Conservation (phyloP, 495 filamentous ascomycete species). For the Aspergillus heteromorphus region DNA sequence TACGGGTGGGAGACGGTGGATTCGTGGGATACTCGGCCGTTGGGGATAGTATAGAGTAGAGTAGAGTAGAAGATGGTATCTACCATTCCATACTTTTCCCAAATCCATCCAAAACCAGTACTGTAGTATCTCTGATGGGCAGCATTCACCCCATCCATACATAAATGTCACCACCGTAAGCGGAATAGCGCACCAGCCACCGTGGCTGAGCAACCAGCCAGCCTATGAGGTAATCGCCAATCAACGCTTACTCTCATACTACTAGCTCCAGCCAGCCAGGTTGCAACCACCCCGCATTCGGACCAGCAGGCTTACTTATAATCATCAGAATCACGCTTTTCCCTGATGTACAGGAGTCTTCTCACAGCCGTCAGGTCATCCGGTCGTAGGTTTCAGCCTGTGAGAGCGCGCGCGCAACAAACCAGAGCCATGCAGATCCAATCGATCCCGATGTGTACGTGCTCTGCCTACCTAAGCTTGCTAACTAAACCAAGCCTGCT, state of each 20-base stretch:
- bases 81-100: constrained; percentile 14
- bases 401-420: constrained; percentile 7
- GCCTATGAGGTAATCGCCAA: constrained; percentile 20
- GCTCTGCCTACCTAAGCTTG: neutral
- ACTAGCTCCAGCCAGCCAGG: neutral
- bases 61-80: constrained; percentile 2
- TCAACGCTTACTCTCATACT: constrained; percentile 4
- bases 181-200: neutral
- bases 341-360: constrained; percentile 28
- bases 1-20: constrained; percentile 31
- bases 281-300: constrained; percentile 4
- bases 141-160: too few relatives aligned
- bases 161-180: neutral
- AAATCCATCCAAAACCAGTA: too few relatives aligned
- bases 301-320: neutral
- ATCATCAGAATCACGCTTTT: neutral
- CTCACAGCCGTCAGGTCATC: constrained; percentile 16
- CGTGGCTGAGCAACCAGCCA: constrained; percentile 1
- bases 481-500: too few relatives aligned
- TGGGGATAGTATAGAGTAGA: constrained; percentile 24
- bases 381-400: neutral
- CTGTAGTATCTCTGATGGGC: too few relatives aligned
- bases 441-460: constrained; percentile 97
- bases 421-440: constrained; percentile 80
- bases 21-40: constrained; percentile 32